Conservation (phyloP, 352 stramenopile genomes). For the Pythium scleroteichum region DNA sequence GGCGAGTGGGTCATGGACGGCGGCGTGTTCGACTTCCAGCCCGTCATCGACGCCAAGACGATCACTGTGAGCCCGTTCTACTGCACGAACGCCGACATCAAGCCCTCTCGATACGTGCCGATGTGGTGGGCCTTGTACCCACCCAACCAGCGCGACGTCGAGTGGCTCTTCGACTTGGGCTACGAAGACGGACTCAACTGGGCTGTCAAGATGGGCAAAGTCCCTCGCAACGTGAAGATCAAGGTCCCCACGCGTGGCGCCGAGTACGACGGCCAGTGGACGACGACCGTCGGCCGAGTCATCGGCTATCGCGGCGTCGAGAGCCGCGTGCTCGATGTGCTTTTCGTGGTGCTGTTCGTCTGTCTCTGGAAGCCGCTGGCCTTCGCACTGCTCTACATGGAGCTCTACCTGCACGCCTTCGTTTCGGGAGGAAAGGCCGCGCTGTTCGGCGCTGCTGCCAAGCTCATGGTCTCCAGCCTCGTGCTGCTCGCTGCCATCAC, state of each 20-base stretch:
- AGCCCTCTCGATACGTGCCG: constrained; percentile 87
- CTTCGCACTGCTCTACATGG: constrained; percentile 78
- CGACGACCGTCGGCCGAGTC: constrained; percentile 72
- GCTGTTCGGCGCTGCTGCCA: constrained; percentile 64
- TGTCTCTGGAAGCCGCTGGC: constrained; percentile 80
- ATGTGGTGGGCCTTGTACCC: constrained; percentile 87
- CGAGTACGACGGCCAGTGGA: constrained; percentile 58
- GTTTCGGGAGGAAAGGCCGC: constrained; percentile 71
- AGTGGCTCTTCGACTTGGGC: constrained; percentile 87
- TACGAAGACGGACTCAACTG: constrained; percentile 79
- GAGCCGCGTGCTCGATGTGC: constrained; percentile 63
- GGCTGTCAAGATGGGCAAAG: constrained; percentile 51
- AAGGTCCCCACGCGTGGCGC: constrained; percentile 59
- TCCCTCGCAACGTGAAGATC: constrained; percentile 32
- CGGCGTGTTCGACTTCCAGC: constrained; percentile 83
- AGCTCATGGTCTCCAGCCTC: constrained; percentile 64
- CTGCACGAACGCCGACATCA: constrained; percentile 87
- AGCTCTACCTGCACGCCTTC: constrained; percentile 73
- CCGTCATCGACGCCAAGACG: constrained; percentile 66
- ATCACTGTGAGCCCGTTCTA: constrained; percentile 87
- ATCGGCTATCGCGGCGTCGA: constrained; percentile 72
- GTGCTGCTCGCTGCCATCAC: constrained; percentile 50
- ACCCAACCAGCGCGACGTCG: constrained; percentile 58
- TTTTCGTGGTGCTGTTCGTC: constrained; percentile 76
- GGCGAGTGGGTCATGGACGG: constrained; percentile 89